Base-by-base conservation (phyloP, 2,329 filamentous ascomycete genomes). In the Diaporthe velutina region DNA sequence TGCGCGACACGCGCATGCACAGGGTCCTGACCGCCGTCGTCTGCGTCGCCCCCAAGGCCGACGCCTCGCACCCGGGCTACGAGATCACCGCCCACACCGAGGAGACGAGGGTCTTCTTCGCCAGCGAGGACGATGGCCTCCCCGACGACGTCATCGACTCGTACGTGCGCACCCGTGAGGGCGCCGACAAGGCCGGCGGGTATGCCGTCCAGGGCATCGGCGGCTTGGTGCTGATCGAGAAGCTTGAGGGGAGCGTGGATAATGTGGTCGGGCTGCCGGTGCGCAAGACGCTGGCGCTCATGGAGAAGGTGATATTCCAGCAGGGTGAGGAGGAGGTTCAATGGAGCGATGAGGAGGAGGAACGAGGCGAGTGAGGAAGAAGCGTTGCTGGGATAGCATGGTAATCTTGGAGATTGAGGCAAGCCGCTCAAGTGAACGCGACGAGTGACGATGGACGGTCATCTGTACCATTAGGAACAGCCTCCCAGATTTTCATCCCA, bases 261-360 rank as follows among this genome's bases (percentile, higher is more conserved):
- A 98, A 98, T 83, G 97, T 98, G 1, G 92, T 99, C 38, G 97
- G 97, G 0, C 83, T 99, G 83, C 97, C 97, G 10, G 88, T 98
- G 77, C 90, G 95, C 79, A 90, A 90, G 78, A 94, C 92, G 17
- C 82, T 99, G 82, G 91, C 91, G 81, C 83, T 98, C 79, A 97
- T 98, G 75, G 96, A 98, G 86, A 94, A 93, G 87, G 94, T 95
- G n/a, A 88, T 98, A 77, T 92, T 93, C 79, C 91, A 90, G 77
- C 94, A 95, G 80, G 90, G 92, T 71, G 90, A 92, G 80, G 90
- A 91, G 58, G 90, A 92, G 73, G 86, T 84, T 52, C 86, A 84
- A 25, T 86, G 85, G 17, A 85, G 86, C 28, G 83, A 84, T 3
- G 82, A 83, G 52, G 77, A 80, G 25, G 60, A 74, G 9, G 73